Conservation (phyloP, 495 filamentous ascomycete genomes). For the Lophiotrema nucula region DNA sequence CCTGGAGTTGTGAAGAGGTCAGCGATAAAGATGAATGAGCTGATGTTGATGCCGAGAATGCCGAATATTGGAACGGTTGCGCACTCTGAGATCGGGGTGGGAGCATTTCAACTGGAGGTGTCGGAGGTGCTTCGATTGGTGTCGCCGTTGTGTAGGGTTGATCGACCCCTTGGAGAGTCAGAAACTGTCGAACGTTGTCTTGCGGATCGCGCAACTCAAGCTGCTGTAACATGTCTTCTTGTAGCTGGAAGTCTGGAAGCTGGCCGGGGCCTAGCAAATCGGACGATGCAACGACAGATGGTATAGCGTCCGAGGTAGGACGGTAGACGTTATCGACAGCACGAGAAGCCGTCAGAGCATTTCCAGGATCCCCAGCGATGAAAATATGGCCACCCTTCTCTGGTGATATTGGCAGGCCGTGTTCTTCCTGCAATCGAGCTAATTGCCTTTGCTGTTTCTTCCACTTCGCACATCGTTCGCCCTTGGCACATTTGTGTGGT, state of each 20-base stretch:
- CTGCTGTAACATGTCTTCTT: slow-evolving; percentile 65
- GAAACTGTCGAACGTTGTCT: slow-evolving; percentile 86
- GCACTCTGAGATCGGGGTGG: slow-evolving; percentile 32
- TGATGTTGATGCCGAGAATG: slow-evolving; percentile 17
- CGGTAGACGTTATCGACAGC: slow-evolving; percentile 47
- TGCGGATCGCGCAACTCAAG: slow-evolving; percentile 74
- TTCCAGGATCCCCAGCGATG: slow-evolving; percentile 70
- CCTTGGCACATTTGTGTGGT: slow-evolving; percentile 83
- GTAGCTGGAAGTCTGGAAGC: slow-evolving; percentile 62
- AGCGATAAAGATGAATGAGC: slow-evolving; percentile 14
- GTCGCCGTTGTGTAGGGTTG: slow-evolving; percentile 43
- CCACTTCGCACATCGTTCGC: slow-evolving; percentile 82
- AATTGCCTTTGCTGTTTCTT: slow-evolving; percentile 69
- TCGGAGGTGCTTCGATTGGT: slow-evolving; percentile 35
- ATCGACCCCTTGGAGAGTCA: slow-evolving; percentile 70
- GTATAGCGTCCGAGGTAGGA: slow-evolving; percentile 62
- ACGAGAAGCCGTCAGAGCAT: slow-evolving; percentile 60
- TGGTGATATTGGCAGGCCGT: slow-evolving; percentile 57
- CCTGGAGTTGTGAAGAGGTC: background rate
- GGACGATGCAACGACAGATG: slow-evolving; percentile 86
- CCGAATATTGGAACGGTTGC: slow-evolving; percentile 15
- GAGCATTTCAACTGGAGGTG: slow-evolving; percentile 42
- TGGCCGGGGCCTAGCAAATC: slow-evolving; percentile 74
- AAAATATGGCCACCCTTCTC: slow-evolving; percentile 58
- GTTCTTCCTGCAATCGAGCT: slow-evolving; percentile 64